Percentiles rank a stretch among this genome's conserved stretches.
Conservation (phyloP, 108 stramenopile genomes). For the Cyclotella distinguenda region DNA sequence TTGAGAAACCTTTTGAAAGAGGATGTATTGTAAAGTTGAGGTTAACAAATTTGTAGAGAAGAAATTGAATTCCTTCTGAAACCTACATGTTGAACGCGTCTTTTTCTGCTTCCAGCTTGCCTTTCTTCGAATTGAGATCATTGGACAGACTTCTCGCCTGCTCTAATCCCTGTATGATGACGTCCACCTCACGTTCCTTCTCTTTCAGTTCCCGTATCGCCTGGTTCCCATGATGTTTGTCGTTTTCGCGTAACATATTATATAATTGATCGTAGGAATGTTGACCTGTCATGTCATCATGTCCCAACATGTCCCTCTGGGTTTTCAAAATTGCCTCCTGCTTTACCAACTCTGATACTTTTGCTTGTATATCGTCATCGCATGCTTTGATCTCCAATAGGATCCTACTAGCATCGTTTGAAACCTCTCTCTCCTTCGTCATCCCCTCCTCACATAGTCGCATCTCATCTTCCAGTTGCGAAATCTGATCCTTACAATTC, state of each 20-base stretch:
- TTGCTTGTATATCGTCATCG: conserved; percentile 33
- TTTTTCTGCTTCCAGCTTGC: conserved; percentile 60
- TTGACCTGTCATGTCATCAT: conserved; percentile 64
- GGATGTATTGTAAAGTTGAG: not conserved
- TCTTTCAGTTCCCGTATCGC: conserved; percentile 23
- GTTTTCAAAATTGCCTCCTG: conserved; percentile 44
- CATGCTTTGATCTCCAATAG: conserved; percentile 44
- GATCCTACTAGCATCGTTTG: conserved; percentile 16
- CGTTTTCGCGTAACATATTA: conserved; percentile 56
- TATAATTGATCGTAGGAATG: conserved; percentile 56
- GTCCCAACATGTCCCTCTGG: conserved; percentile 49
- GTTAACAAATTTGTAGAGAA: not conserved
- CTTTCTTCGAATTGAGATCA: conserved; percentile 47
- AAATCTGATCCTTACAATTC: conserved; percentile 56
- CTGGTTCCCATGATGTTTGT: conserved; percentile 39
- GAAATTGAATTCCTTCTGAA: not conserved
- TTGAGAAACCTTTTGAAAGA: conserved; percentile 26
- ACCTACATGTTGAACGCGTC: conserved; percentile 44
- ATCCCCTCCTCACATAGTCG: conserved; percentile 52
- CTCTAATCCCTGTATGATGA: conserved; percentile 43
- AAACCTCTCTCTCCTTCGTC: conserved; percentile 40
- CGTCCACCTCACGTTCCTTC: conserved; percentile 32
- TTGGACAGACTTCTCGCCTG: conserved; percentile 37
- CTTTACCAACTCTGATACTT: conserved; percentile 27
- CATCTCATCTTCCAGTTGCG: conserved; percentile 74